Percentiles rank a stretch among this genome's conserved stretches.
These are phyloP conservation scores for Neopestalotiopsis sp. DNA, from an alignment of 2,329 filamentous ascomycete genomes.

Conservation along the genomic window DNA sequence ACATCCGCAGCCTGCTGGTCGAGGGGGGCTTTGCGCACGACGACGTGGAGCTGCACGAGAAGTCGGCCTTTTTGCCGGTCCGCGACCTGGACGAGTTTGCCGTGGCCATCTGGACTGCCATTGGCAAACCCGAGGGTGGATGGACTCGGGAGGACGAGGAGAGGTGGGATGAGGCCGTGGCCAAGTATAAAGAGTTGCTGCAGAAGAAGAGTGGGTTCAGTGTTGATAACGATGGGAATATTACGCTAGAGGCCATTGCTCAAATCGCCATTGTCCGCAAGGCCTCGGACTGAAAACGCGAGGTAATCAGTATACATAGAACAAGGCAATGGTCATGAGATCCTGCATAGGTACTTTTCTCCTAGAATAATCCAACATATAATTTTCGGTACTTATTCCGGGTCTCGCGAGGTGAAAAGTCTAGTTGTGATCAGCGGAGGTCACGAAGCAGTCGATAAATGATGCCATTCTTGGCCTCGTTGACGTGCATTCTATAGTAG, in stretches of 20 bases:
- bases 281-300: not conserved
- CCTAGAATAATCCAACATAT: not conserved
- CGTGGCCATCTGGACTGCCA: constrained; percentile 26
- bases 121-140: constrained; percentile 24
- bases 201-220: constrained; percentile 22
- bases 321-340: too few species aligned
- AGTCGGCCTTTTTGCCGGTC: constrained; percentile 24
- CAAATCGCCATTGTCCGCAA: constrained; percentile 21
- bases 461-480: not conserved
- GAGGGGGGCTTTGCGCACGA: constrained; percentile 23
- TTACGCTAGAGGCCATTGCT: constrained; percentile 21
- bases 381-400: not conserved
- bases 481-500: constrained; percentile 2
- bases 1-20: constrained; percentile 14
- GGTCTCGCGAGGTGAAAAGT: not conserved
- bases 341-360: not conserved
- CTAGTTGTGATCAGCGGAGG: not conserved
- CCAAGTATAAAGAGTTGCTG: constrained; percentile 26
- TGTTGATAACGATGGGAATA: constrained; percentile 14
- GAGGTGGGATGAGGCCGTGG: constrained; percentile 26
- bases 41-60: constrained; percentile 24
- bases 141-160: constrained; percentile 28
- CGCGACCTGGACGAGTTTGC: constrained; percentile 25
- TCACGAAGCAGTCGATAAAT: not conserved
- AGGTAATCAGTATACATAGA: too few species aligned